Base-by-base conservation (phyloP, 164 flowering plant species). In the Cinnamomum micranthum region DNA sequence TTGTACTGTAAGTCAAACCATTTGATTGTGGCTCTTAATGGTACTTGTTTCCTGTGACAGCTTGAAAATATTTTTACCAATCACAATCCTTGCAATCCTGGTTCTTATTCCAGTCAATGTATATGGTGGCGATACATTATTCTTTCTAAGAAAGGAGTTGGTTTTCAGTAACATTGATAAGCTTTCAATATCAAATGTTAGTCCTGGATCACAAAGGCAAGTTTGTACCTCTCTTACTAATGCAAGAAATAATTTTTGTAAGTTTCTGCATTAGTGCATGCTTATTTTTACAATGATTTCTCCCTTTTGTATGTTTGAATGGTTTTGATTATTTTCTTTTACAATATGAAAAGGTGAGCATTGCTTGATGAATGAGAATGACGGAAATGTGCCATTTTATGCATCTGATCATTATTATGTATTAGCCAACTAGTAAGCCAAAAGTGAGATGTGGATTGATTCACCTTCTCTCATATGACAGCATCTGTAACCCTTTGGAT, bases 111-210 rank as follows among this genome's bases (percentile, higher is more conserved):
- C 99, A 52, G 89, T 94, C 80, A 96, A 96, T 84, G 82, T 86
- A 70, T 88, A 93, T 6, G 88, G 87, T 69, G 93, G 95, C 35
- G 20, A 1, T 0, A 85, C 92, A 52, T 78, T 94, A 67, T 85
- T 82, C 75, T 88, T 89, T 73, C 82, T 92, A 24, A 84, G 81
- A 76, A 88, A 82, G 50, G 93, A 94, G 60, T 68, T 93, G 81
- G 95, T 91, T 65, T 75, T 84, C 73, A 93, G 89, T 68, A 81
- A 93, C 75, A 94, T 93, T 76, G 98, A 96, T 83, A 93, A 94
- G 86, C 94, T 96, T 66, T 96, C 99, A 12, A 92, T 96, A 85
- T 96, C 99, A 72, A 96, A 96, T 84, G 88, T 96, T 78, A 81
- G 76, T 24, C 88, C 97, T 50, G 50, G 80, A 81, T 96, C 99